Conservation (phyloP, 352 stramenopile species). For the Globisporangium middletonii region DNA sequence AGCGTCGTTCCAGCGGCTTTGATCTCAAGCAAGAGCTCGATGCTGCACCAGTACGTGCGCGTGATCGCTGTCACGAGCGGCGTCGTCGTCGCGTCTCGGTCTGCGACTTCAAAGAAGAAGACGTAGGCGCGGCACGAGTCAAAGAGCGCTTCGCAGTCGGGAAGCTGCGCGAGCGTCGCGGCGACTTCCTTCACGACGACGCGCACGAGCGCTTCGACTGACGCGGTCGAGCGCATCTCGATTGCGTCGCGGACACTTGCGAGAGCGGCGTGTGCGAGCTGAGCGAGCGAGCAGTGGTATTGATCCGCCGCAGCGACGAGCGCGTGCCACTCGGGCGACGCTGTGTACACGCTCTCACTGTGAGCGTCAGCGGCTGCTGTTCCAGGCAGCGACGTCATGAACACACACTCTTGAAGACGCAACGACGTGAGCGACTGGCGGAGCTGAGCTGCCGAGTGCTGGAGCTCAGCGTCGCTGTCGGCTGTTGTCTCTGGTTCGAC, state of each 20-base stretch:
- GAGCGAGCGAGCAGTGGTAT: constrained; percentile 25
- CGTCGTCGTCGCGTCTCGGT: constrained; percentile 35
- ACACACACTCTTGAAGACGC: constrained; percentile 14
- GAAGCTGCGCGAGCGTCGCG: constrained; percentile 38
- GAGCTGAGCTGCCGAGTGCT: neutral
- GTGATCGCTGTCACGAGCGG: constrained; percentile 51
- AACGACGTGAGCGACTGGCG: constrained; percentile 12
- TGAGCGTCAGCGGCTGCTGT: neutral
- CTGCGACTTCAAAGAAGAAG: constrained; percentile 65
- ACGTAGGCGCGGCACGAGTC: constrained; percentile 43
- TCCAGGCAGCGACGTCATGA: constrained; percentile 9
- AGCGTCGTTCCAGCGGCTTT: constrained; percentile 12
- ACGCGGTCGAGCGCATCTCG: too few relatives aligned
- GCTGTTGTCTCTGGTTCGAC: neutral
- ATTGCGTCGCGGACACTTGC: constrained; percentile 2
- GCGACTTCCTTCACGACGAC: constrained; percentile 26
- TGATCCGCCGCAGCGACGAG: constrained; percentile 27
- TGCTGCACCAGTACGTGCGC: constrained; percentile 52
- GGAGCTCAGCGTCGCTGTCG: neutral
- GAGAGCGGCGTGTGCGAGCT: constrained; percentile 9
- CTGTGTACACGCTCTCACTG: neutral
- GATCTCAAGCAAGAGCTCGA: constrained; percentile 35
- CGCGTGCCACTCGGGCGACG: constrained; percentile 22
- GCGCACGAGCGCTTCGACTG: constrained; percentile 4
- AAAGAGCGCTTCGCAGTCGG: constrained; percentile 57